Evolutionary conservation across 495 filamentous ascomycete species (phyloP), one percentile per base, ranked within the genome.

Genomic region (Aspergillus heteromorphus): DNA sequence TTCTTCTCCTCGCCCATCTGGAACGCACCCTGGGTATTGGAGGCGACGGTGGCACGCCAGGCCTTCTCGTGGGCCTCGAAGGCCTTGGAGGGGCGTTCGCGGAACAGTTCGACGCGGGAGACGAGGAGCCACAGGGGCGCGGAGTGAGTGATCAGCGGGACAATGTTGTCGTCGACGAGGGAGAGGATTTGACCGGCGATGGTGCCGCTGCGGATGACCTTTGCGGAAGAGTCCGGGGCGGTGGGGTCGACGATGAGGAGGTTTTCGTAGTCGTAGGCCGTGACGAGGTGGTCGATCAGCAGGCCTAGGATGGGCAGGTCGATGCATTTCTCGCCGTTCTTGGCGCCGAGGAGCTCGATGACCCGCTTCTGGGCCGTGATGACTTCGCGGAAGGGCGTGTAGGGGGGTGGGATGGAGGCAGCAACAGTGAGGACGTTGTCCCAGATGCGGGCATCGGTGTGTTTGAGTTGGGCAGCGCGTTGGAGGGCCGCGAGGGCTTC

Each of bases 401-500:
- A 59, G 0, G 91, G 91, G 0, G 91, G 90, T 0, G 79, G 77
- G 14, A 91, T 75, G 8, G 89, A 86, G 4, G 88, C 82, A 0
- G 88, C 86, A 36, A 99, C 85, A 2, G 87, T 89, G 45, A 97
- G 79, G 13, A 96, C 82, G 63, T 99, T 99, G 56, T 95, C 89
- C 92, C 91, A 97, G 58, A 99, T 96, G 54, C 89, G 82, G 78
- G 83, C 87, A 70, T 91, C 88, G 54, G 87, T 85, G 66, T 87
- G 79, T 30, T 93, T 92, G 19, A 93, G 80, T 13, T 79, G 73
- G 2, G 89, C 89, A 31, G 91, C 93, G 49, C 86, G 83, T 61
- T 92, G 91, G 63, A 96, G 86, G 1, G 95, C 92, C 10, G 77
- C 68, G 2, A 97, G 83, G 13, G 93, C 87, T 56, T 92, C 86